phyloP scores from a whole-genome alignment of 306 rosid genomes.

The Gastrolobium villosum region DNA sequence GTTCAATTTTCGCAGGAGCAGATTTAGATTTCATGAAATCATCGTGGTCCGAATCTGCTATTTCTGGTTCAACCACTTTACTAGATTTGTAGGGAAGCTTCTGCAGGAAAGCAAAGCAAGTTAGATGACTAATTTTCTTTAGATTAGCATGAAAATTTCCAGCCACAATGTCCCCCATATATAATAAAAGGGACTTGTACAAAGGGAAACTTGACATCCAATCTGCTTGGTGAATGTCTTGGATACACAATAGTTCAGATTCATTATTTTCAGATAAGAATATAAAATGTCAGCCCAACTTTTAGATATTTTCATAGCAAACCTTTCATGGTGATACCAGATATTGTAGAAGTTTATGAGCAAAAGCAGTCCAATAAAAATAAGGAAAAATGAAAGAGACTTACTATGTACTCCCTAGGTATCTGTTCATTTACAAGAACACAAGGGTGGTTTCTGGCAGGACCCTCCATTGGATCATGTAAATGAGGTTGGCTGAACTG shows the following conservation, averaged over 20 bases:
- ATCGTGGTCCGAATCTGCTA: too few species aligned
- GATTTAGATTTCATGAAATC: too few species aligned
- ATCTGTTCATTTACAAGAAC: too few species aligned
- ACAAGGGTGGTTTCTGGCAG: too few species aligned
- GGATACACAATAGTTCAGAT: background rate
- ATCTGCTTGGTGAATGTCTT: background rate
- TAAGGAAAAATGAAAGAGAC: slow-evolving; percentile 35
- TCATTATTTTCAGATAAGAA: background rate
- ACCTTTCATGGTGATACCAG: background rate
- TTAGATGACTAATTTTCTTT: slow-evolving; percentile 27
- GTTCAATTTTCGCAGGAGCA: slow-evolving; percentile 50
- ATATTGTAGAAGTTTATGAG: background rate
- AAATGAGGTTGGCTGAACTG: too few species aligned
- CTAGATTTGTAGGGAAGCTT: slow-evolving; percentile 48
- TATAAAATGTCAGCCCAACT: background rate
- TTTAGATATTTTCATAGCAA: background rate
- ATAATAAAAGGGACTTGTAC: background rate
- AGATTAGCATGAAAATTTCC: slow-evolving; percentile 1
- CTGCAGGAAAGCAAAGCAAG: slow-evolving; percentile 57
- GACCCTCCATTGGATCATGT: too few species aligned
- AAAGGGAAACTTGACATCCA: slow-evolving; percentile 6
- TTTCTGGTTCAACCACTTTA: too few species aligned
- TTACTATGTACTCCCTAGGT: slow-evolving; percentile 53
- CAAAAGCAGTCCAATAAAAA: background rate
- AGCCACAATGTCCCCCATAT: background rate